Base-by-base conservation (phyloP, 768 basidiomycete species). In the Tricholoma flavovirens region DNA sequence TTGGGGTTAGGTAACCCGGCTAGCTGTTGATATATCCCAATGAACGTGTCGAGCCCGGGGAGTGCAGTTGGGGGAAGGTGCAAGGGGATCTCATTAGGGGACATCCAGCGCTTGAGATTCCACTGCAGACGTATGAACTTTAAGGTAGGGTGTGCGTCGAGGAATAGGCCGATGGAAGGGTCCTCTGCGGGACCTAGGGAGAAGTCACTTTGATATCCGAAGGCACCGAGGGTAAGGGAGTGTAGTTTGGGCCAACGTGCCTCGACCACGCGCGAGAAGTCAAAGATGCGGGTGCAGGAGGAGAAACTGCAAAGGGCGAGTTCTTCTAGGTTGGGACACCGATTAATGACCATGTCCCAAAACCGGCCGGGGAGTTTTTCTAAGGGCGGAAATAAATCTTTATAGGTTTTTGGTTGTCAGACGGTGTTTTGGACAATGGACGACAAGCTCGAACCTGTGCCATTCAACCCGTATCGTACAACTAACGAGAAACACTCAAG, bases 81-180 rank as follows among this genome's bases (percentile, higher is more conserved):
- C 62, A 75, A 64, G 2, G 68, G 69, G 24, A 75, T 69, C 1
- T 62, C 60, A 55, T 72, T 68, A 1, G 79, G 79, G 1, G 75
- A 77, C 67, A 79, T 71, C 77, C 77, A 80, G 11, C 74, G 66
- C 51, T 75, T 76, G 62, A 80, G 79, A 56, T 77, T 79, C 79
- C 80, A 81, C 24, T 76, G 66, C 42, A 80, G 70, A 10, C 77
- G 73, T 29, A 80, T 66, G 56, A 74, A 76, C 33, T 70, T 74
- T 14, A 81, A 64, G 5, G 65, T 58, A 0, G 64, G 61, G 55
- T 80, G 80, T 11, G 26, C 52, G 7, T 71, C 64, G n/a, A 80
- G 64, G 60, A 80, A 80, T 1, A 59, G 49, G 4, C 65, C 67
- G 33, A 79, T 69, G 0, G 64, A 57, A 5, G 55, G 40, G 14